Evolutionary conservation across 1,139 yeast genomes (phyloP), one percentile per base, ranked within the genome.

Genomic region (Hansenula lynferdii): DNA sequence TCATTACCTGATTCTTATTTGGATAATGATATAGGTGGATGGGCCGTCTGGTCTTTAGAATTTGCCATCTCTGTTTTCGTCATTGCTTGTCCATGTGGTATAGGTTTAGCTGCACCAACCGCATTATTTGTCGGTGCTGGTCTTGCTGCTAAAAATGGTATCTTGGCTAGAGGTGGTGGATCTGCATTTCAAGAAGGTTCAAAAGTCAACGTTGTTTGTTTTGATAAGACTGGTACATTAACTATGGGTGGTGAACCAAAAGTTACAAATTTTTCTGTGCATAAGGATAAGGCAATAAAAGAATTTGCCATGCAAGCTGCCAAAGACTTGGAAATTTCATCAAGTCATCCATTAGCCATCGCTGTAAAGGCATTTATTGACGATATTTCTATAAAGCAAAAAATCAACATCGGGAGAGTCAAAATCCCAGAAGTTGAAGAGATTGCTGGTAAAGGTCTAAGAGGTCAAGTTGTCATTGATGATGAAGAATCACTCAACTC

Each of bases 101-200:
- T 86, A 35, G 96, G 96, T 6, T 67, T 87, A 33, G 96, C 96
- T 14, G 95, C 96, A 0, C 96, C 96, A 2, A 85, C 95, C 3
- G 96, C 96, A 0, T 72, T 86, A 24, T 85, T 84, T 81, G 95
- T 86, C 5, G 96, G 96, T 15, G 80, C 95, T 11, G 95, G 95
- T 2, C 71, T 85, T 16, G 95, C 94, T 21, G 96, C 96, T 1
- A 68, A 74, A 28, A 67, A 78, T 54, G 94, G 94, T n/a, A 79
- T 84, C 35, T 64, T 84, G 35, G 89, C 85, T 2, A 73, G 81
- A 51, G 92, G 92, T 25, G 94, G 94, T 11, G 94, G 94, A 33
- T 80, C 77, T 38, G 89, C 92, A 2, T 83, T 84, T 54, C 90
- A 84, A 58, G 87, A 84, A 53, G 90, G 84, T 2, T 75, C 89